These are phyloP conservation scores for Chalciporus sphaerocephalus DNA, from an alignment of 768 basidiomycete genomes.

Conservation along the genomic window DNA sequence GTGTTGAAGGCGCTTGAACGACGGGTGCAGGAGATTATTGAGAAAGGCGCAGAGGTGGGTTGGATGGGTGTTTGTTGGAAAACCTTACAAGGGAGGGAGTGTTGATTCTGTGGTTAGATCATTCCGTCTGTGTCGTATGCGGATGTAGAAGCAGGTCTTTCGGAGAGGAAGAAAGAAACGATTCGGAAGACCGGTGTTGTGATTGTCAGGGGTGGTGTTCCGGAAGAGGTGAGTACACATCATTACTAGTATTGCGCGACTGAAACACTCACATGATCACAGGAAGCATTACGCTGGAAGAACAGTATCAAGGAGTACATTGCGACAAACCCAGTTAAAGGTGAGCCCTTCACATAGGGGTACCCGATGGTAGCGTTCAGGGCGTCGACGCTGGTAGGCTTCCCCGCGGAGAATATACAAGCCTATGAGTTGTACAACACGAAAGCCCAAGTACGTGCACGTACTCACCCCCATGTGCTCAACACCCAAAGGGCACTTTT, in stretches of 20 bases:
- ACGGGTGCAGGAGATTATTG: slow-evolving; percentile 45
- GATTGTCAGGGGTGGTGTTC: slow-evolving; percentile 54
- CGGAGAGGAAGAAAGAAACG: slow-evolving; percentile 38
- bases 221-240: slow-evolving; percentile 40
- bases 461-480: slow-evolving; percentile 59
- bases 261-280: background rate
- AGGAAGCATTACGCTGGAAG: slow-evolving; percentile 64
- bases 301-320: slow-evolving; percentile 49
- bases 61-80: background rate
- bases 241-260: slow-evolving; percentile 5
- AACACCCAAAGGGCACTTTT: slow-evolving; percentile 55
- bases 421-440: slow-evolving; percentile 75
- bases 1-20: slow-evolving; percentile 47
- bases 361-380: background rate
- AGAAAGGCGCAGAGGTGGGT: slow-evolving; percentile 45
- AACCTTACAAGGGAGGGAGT: too few relatives aligned
- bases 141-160: slow-evolving; percentile 45
- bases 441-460: slow-evolving; percentile 56
- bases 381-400: slow-evolving; percentile 39
- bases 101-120: slow-evolving; percentile 31
- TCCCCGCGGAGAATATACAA: slow-evolving; percentile 63
- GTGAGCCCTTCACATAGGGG: slow-evolving; percentile 28
- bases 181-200: slow-evolving; percentile 53
- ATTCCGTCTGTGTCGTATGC: slow-evolving; percentile 47
- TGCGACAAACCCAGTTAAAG: slow-evolving; percentile 50